Base-by-base conservation (phyloP, 164 flowering plant species). In the Chloranthus sessilifolius region DNA sequence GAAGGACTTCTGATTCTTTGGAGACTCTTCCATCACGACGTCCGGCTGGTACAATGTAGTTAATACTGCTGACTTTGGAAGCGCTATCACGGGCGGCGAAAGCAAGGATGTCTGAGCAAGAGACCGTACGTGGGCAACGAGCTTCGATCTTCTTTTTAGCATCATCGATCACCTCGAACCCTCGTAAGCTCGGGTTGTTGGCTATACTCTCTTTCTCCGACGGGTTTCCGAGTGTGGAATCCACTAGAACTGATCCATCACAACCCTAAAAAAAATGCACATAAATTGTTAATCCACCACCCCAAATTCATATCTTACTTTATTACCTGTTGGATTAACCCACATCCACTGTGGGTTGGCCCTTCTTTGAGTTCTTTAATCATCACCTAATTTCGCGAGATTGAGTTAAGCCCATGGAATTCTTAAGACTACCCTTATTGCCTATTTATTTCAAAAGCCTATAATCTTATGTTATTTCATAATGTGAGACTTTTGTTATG, bases 61-160 rank as follows among this genome's bases (percentile, higher is more conserved):
- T 21, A 9, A 50, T 34, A 20, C 31, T 36, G 6, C 54, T 43
- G 54, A 30, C 14, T 17, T 21, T 26, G 43, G 21, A 2, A 1
- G 43, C 42, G n/a, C 50, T 43, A 12, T 55, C 59, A 5, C 59
- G 27, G 4, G 59, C 59, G 2, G 59, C 59, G 29, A 44, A 55
- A 6, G 59, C 59, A 5, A 55, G 25, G 23, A 55, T 55, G 29
- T 55, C 59, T 6, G 59, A 50, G 14, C 59, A 55, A 1, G 59
- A 55, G 5, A 55, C 59, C 2, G 29, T 25, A 21, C 19, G 20
- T 3, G 42, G 50, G 51, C 59, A 55, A 17, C 23, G 33, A 24
- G 25, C 15, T 35, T 55, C 59, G 14, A 55, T 30, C 1, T 26
- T 31, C 1, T 41, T 20, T 33, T 55, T 55, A 33, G 43, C 43